Evolutionary conservation across 768 basidiomycete species (phyloP).

Genomic region (Lactifluus pinguis): DNA sequence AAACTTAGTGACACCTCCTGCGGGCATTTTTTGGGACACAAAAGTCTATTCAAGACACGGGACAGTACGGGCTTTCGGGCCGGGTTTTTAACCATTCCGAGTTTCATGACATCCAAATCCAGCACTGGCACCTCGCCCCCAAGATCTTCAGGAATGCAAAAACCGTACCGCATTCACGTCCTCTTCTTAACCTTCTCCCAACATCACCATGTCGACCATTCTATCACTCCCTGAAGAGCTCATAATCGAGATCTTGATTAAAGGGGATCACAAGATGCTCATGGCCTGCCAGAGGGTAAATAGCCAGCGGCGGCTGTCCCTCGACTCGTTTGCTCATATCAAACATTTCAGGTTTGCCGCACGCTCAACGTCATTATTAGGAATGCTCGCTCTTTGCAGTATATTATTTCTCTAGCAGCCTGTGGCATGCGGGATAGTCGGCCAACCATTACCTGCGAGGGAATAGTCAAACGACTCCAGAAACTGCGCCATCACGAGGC

Average conservation of each 20-base stretch:
- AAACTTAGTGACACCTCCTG: no score
- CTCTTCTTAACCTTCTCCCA: background rate
- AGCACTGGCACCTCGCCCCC: no score
- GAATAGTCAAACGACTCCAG: slow-evolving; percentile 1
- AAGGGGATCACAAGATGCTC: slow-evolving; percentile 3
- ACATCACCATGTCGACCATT: slow-evolving; percentile 1
- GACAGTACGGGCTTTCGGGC: no score
- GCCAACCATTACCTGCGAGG: background rate
- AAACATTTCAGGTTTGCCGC: slow-evolving; percentile 1
- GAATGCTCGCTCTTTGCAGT: slow-evolving; percentile 8
- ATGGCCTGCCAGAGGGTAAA: no score
- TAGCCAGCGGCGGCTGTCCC: no score
- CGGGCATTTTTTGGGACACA: no score
- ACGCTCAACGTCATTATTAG: slow-evolving; percentile 2
- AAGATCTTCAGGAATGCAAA: background rate
- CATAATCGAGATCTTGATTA: slow-evolving; percentile 6
- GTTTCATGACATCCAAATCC: no score
- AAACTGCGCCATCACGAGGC: slow-evolving; percentile 9
- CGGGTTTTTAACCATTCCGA: no score
- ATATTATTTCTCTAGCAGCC: slow-evolving; percentile 3
- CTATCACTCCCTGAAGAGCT: slow-evolving; percentile 13
- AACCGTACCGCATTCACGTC: background rate
- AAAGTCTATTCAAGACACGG: no score
- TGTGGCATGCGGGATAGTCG: slow-evolving; percentile 11
- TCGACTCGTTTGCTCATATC: background rate